phyloP scores from a whole-genome alignment of 1,139 yeast species.

The Saccharomyces pastorianus region DNA sequence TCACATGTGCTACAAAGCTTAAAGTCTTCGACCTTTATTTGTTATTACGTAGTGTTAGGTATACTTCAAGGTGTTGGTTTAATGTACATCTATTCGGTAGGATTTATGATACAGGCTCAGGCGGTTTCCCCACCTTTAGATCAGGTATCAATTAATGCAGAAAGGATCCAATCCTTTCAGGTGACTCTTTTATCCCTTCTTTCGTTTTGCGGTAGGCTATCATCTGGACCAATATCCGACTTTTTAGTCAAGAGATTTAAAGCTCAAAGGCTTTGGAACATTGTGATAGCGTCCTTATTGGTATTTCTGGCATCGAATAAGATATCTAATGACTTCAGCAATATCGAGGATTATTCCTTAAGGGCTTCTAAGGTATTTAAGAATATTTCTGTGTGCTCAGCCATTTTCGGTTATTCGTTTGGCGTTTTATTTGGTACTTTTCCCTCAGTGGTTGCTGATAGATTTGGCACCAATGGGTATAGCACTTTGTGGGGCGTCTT shows the following conservation, averaged over 20 bases:
- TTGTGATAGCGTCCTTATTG: conserved; percentile 43
- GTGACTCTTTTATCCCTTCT: conserved; percentile 63
- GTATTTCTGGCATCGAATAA: conserved; percentile 42
- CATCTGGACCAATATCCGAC: conserved; percentile 65
- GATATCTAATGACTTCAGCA: conserved; percentile 15
- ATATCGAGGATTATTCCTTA: background rate
- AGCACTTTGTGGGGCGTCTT: conserved; percentile 77
- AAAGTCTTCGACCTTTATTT: conserved; percentile 33
- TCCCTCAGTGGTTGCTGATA: conserved; percentile 72
- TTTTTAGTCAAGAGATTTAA: conserved; percentile 42
- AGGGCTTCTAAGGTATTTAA: conserved; percentile 7
- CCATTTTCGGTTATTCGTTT: conserved; percentile 61
- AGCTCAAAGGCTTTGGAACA: conserved; percentile 63
- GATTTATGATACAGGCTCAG: conserved; percentile 58
- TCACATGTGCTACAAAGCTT: conserved; percentile 5
- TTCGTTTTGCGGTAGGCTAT: conserved; percentile 59
- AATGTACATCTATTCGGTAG: conserved; percentile 68
- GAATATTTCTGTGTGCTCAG: conserved; percentile 45
- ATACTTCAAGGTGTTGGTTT: conserved; percentile 67
- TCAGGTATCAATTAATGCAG: conserved; percentile 22
- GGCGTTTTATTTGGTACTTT: conserved; percentile 75
- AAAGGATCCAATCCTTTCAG: conserved; percentile 55
- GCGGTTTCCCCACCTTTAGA: conserved; percentile 27
- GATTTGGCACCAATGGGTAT: conserved; percentile 63
- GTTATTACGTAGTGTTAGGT: conserved; percentile 50